phyloP scores from a whole-genome alignment of 2,329 filamentous ascomycete genomes.

The Aspergillus sp. region DNA sequence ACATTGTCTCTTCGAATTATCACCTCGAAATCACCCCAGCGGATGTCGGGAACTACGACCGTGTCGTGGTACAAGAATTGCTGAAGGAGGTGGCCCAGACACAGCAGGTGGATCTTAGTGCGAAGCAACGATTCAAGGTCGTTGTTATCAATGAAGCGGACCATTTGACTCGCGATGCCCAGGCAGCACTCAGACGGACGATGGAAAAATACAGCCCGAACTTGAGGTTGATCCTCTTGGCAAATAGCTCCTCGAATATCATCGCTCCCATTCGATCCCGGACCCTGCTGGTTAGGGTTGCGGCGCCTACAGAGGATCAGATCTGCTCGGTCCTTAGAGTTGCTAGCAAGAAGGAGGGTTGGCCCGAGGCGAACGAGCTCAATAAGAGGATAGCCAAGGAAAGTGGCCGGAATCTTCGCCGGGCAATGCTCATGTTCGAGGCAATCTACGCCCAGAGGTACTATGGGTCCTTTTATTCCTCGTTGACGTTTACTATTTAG shows the following conservation, averaged over 20 bases:
- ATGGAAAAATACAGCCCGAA: constrained; percentile 99
- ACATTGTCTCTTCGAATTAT: constrained; percentile 94
- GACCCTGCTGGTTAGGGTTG: constrained; percentile 82
- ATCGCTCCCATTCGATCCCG: constrained; percentile 95
- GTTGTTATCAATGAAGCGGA: constrained; percentile 99
- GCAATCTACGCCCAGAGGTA: constrained; percentile 96
- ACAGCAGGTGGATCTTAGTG: constrained; percentile 90
- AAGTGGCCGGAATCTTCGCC: constrained; percentile 81
- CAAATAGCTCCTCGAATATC: constrained; percentile 95
- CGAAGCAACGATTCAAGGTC: constrained; percentile 91
- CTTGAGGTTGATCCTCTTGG: constrained; percentile 78
- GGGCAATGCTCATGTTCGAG: constrained; percentile 92
- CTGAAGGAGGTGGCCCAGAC: constrained; percentile 98
- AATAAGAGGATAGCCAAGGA: constrained; percentile 82
- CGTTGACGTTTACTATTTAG: not conserved
- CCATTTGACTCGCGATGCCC: constrained; percentile 84
- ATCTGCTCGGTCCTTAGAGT: constrained; percentile 67
- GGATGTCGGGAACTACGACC: constrained; percentile 91
- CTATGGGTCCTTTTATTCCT: constrained; percentile 20
- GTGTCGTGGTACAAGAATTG: constrained; percentile 90
- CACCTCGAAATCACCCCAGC: constrained; percentile 97
- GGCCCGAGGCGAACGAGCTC: constrained; percentile 65
- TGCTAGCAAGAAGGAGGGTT: constrained; percentile 68
- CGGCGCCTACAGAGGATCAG: constrained; percentile 76
- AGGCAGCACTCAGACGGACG: constrained; percentile 85